Evolutionary conservation across 2,329 filamentous ascomycete species (phyloP), one percentile per base, ranked within the genome.

Genomic region (Capronia epimyces): DNA sequence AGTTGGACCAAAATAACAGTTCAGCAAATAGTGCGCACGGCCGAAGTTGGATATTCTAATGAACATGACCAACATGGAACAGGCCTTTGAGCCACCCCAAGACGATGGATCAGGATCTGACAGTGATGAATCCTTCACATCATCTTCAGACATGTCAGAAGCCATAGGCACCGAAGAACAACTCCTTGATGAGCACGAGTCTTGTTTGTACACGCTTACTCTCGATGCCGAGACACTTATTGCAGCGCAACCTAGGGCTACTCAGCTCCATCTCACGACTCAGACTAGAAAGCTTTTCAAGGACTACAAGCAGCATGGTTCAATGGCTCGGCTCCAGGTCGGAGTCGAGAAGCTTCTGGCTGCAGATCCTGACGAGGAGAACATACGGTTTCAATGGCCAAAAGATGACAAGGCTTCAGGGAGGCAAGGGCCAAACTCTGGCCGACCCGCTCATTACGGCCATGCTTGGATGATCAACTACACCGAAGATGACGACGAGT

Each of bases 221-320:
- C 49, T 61, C 15, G 37, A 53, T 7, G 57, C 58, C 5, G 49
- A 61, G 25, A 51, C 52, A 8, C 34, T 57, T 37, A 22, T 61
- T 21, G 47, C 53, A 8, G 39, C 42, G 10, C 57, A 60, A 43
- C 51, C 49, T 3, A 32, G 57, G 34, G 41, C 46, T 13, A 61
- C 59, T 20, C 55, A 57, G 27, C n/a, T 55, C 29, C 27, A 42
- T 15, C 46, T 61, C 1, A 47, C 43, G 2, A 31, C 22, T 9
- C 48, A 57, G 29, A 57, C 55, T 2, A 49, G 48, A 36, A 31
- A 39, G 2, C 32, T 61, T 12, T 61, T 59, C 46, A 52, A 55
- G 20, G 27, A 47, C 22, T 61, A 61, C 45, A 43, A 50, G 22
- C 40, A 51, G 15, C 46, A 56, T 47, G 59, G 59, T 25, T 59